These are phyloP conservation scores for Diaporthe vexans DNA, from an alignment of 2,329 filamentous ascomycete species.

Conservation along the genomic window DNA sequence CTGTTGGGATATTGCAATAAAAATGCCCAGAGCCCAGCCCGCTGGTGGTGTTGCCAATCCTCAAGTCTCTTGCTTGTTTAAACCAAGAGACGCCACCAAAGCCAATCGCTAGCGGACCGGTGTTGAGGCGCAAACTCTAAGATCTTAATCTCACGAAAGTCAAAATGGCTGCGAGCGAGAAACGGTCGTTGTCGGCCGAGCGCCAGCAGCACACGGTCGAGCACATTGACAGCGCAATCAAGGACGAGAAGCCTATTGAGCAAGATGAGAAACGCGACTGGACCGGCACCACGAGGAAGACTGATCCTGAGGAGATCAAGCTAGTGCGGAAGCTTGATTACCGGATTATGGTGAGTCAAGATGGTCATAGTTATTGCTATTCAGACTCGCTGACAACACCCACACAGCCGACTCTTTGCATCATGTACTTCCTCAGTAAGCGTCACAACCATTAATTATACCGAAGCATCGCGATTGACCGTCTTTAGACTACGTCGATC, in stretches of 20 bases:
- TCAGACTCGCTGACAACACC: background rate
- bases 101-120: background rate
- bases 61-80: slow-evolving; percentile 7
- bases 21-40: slow-evolving; percentile 27
- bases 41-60: background rate
- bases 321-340: slow-evolving; percentile 55
- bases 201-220: background rate
- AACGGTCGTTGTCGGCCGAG: background rate
- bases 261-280: slow-evolving; percentile 27
- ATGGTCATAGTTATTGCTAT: background rate
- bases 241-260: slow-evolving; percentile 2
- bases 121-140: background rate
- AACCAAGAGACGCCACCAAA: background rate
- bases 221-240: background rate
- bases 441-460: background rate
- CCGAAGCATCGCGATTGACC: background rate
- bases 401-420: slow-evolving; percentile 16
- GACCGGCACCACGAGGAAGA: slow-evolving; percentile 45
- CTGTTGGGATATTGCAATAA: slow-evolving; percentile 11
- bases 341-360: slow-evolving; percentile 49
- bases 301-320: slow-evolving; percentile 51
- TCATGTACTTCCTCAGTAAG: slow-evolving; percentile 32
- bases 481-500: slow-evolving; percentile 22
- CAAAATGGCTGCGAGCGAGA: slow-evolving; percentile 4
- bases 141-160: background rate